Evolutionary conservation across 2,329 filamentous ascomycete species (phyloP), one percentile per base, ranked within the genome.

Genomic region (Raffaelea arxii): DNA sequence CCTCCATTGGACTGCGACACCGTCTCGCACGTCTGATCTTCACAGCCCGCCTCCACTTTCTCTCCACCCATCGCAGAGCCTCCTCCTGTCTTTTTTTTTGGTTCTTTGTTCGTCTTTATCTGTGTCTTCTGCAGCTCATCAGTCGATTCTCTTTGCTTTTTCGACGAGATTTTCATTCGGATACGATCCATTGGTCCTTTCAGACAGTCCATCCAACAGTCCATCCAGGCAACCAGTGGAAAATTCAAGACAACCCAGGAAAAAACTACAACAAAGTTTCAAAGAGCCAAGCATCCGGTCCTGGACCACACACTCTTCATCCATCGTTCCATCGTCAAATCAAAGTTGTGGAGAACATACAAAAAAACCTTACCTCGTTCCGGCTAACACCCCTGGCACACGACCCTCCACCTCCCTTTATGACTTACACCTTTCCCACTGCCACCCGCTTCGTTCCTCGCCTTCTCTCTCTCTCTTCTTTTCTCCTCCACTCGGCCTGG

Each of bases 1-100:
- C 56, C 58, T 55, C 43, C 54, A 51, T 57, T 55, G 51, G 51
- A 56, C 56, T 59, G 55, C 69, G 67, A 74, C 72, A 72, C 68
- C 55, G 49, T 55, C 59, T 66, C 63, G 59, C 63, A 64, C 65
- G 68, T 71, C 66, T 71, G 55, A 55, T 56, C 54, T 44, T 16
- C 52, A 25, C 27, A 22, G 35, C 32, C 32, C 32, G 6, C 40
- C 44, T 39, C 35, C 43, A 23, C 35, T 44, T 22, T 4, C 19
- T 37, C 21, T 10, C 5, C 9, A n/a, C 41, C 16, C 22, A 35
- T 19, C 22, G 32, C 32, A 36, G 32, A 36, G 32, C 27, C 27
- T 9, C 32, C 16, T 36, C 32, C 32, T 36, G 6, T 36, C 27
- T 30, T 16, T 40, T 42, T 39, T 41, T 21, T 37, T 37, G 14